Conservation (phyloP, 2,329 filamentous ascomycete genomes). For the Cercospora berteroae region DNA sequence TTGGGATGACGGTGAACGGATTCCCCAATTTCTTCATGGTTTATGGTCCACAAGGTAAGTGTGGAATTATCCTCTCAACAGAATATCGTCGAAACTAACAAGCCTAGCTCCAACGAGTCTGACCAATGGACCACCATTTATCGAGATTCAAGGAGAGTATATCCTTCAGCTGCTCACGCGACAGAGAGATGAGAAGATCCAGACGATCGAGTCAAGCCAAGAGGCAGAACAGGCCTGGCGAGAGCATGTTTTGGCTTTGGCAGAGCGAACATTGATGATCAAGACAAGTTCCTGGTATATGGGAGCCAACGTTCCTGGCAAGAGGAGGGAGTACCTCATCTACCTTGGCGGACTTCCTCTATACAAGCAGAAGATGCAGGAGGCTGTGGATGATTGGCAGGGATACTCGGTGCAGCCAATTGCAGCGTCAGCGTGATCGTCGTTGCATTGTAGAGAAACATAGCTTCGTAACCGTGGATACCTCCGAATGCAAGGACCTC, state of each 20-base stretch:
- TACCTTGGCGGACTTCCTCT: constrained; percentile 20
- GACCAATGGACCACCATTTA: constrained; percentile 47
- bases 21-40: constrained; percentile 41
- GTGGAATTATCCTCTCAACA: not conserved
- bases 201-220: constrained; percentile 42
- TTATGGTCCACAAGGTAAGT: constrained; percentile 6
- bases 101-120: constrained; percentile 42
- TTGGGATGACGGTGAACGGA: constrained; percentile 37
- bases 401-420: not conserved
- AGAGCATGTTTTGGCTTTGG: constrained; percentile 23
- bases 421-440: not conserved
- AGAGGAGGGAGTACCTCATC: constrained; percentile 42
- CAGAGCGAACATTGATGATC: constrained; percentile 26
- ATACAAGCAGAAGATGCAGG: constrained; percentile 10
- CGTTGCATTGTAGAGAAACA: not conserved
- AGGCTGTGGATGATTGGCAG: not conserved
- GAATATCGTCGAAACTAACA: not conserved
- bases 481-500: too few species aligned
- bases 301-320: constrained; percentile 47
- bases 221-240: constrained; percentile 45
- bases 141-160: constrained; percentile 48
- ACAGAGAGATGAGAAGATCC: constrained; percentile 41
- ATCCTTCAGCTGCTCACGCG: constrained; percentile 46
- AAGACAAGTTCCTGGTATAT: constrained; percentile 35
- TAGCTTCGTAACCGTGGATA: too few species aligned